Base-by-base conservation (phyloP, 2,329 filamentous ascomycete species). In the Bipolaris oryzae region DNA sequence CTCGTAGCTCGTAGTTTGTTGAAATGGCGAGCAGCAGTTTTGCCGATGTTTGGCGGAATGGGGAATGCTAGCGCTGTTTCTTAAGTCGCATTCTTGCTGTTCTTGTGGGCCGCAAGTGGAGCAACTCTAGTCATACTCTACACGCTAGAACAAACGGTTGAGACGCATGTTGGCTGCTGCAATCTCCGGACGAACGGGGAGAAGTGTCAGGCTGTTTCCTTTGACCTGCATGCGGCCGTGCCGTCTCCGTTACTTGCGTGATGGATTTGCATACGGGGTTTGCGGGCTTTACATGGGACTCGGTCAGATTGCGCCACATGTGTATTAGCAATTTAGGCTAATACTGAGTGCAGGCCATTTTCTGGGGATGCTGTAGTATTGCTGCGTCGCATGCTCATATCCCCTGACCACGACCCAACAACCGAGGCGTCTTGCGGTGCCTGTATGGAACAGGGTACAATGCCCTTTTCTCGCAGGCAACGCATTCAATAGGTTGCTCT, bases 151-250 rank as follows among this genome's bases (percentile, higher is more conserved):
- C 16, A 25, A 43, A 50, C 47, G 60, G 57, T 60, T 52, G 57
- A 64, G 58, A 57, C 57, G 53, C 56, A 55, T n/a, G 41, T 33
- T 61, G 55, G 61, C 55, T 60, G 62, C 48, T 58, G 62, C 53
- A 34, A 53, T 37, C 47, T 58, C 66, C 67, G 64, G 67, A 44
- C 62, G 64, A 68, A 52, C 64, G 66, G 66, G 66, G 64, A 51
- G 33, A 58, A 37, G 42, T 58, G 55, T 64, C 44, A 62, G 34
- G 23, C 56, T 50, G 45, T 50, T 47, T 55, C 43, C 47, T 47
- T 55, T 41, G 43, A 47, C 53, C 56, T 63, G 43, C 54, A 51
- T 43, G 11, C 39, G 61, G 51, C 57, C 55, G 57, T 61, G 46
- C 58, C 55, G 53, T 58, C 48, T 54, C 61, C 50, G 42, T 48